Conservation (phyloP, 345 rosid species). For the Citrus mangshanensis region DNA sequence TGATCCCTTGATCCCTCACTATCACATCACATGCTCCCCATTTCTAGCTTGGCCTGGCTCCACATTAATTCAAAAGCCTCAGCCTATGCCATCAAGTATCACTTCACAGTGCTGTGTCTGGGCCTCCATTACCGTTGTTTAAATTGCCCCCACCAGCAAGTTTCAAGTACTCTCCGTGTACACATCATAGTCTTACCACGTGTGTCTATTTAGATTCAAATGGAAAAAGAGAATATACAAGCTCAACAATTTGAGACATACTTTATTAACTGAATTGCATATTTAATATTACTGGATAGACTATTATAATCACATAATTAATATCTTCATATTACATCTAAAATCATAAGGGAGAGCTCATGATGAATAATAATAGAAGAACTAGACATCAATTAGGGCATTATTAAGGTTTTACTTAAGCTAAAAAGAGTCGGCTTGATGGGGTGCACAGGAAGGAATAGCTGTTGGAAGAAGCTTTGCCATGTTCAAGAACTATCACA, state of each 20-base stretch:
- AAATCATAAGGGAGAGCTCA: not conserved
- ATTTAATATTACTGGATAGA: not conserved
- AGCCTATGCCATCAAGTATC: not conserved
- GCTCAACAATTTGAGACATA: too few species aligned
- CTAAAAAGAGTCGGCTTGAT: not conserved
- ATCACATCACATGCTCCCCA: not conserved
- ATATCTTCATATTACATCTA: not conserved
- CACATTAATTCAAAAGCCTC: not conserved
- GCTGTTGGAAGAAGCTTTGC: constrained; percentile 97
- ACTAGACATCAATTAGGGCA: not conserved
- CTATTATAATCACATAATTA: not conserved
- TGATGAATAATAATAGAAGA: not conserved
- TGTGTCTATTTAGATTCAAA: too few species aligned
- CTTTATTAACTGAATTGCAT: not conserved
- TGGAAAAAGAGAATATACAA: too few species aligned
- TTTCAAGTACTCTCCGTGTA: too few species aligned
- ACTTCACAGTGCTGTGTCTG: not conserved
- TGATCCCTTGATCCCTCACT: not conserved
- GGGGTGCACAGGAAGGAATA: constrained; percentile 70
- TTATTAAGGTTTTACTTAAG: not conserved
- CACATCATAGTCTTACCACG: too few species aligned
- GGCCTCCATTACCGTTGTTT: not conserved
- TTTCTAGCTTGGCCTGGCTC: not conserved
- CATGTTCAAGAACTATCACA: constrained; percentile 81
- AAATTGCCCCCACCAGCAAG: too few species aligned